These are phyloP conservation scores for Nakazawaea peltata DNA, from an alignment of 805 yeast species.

Conservation along the genomic window DNA sequence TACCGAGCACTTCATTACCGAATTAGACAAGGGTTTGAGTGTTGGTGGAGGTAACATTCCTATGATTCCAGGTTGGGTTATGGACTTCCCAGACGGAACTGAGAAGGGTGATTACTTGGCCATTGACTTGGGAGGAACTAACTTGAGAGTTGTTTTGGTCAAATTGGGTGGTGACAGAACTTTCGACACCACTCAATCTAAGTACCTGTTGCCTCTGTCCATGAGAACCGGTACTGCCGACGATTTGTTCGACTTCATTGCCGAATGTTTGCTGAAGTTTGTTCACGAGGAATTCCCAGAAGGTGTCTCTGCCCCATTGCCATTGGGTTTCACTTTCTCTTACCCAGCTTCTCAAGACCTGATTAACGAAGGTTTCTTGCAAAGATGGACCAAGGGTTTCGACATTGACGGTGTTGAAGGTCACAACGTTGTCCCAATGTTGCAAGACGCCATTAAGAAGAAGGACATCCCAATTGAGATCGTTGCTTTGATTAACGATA, in stretches of 20 bases:
- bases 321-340: constrained; percentile 92
- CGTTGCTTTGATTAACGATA: constrained; percentile 91
- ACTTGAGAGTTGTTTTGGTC: constrained; percentile 86
- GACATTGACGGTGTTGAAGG: constrained; percentile 93
- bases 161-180: constrained; percentile 74
- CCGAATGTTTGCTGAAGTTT: constrained; percentile 68
- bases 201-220: constrained; percentile 67
- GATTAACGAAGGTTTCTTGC: constrained; percentile 80
- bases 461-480: constrained; percentile 71
- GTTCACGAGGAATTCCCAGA: constrained; percentile 59
- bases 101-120: constrained; percentile 90
- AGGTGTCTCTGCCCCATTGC: constrained; percentile 48
- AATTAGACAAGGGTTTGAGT: constrained; percentile 75
- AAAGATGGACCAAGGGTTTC: constrained; percentile 97
- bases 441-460: constrained; percentile 64
- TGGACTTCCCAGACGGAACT: constrained; percentile 86
- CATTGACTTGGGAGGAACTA: constrained; percentile 96
- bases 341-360: constrained; percentile 82
- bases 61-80: constrained; percentile 96
- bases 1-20: constrained; percentile 68
- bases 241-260: constrained; percentile 80
- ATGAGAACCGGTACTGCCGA: constrained; percentile 76
- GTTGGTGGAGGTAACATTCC: constrained; percentile 82
- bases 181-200: constrained; percentile 82
- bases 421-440: constrained; percentile 86